Conservation (phyloP, 2,329 filamentous ascomycete species). For the Tolypocladium capitatum region DNA sequence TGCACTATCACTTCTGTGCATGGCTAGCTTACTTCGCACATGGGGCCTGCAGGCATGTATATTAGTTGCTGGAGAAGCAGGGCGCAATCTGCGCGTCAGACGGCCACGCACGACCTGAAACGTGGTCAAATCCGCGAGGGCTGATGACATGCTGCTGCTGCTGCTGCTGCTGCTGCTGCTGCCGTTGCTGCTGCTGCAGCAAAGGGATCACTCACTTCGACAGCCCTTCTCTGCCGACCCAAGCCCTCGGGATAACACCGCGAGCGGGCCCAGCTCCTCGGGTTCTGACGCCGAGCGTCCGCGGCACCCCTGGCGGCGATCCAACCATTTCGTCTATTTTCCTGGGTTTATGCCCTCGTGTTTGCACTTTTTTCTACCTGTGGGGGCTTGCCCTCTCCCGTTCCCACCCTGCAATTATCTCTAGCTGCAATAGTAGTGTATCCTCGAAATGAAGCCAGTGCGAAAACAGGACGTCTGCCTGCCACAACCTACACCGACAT, state of each 20-base stretch:
- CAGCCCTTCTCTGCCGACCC: slow-evolving; percentile 21
- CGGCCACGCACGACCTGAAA: not conserved
- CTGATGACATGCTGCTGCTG: not conserved
- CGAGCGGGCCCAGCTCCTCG: slow-evolving; percentile 15
- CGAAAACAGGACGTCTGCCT: not conserved
- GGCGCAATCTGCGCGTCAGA: not conserved
- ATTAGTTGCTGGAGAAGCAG: not conserved
- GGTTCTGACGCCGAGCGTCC: slow-evolving; percentile 5
- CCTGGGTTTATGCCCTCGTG: not conserved
- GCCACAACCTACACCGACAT: not conserved
- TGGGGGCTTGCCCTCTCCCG: not conserved
- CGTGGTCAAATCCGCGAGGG: not conserved
- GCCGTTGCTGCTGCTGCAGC: not conserved
- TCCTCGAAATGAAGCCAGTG: not conserved
- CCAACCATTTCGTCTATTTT: not conserved
- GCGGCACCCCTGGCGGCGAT: not conserved
- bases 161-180: not conserved
- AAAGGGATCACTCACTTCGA: too few species aligned
- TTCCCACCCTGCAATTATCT: not conserved
- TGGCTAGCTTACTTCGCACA: not conserved
- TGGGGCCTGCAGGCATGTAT: not conserved
- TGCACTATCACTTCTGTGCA: not conserved
- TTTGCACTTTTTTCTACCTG: not conserved
- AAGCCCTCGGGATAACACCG: slow-evolving; percentile 16
- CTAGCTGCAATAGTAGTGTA: not conserved